Base-by-base conservation (phyloP, 2,329 filamentous ascomycete species). In the Westerdykella sp. region DNA sequence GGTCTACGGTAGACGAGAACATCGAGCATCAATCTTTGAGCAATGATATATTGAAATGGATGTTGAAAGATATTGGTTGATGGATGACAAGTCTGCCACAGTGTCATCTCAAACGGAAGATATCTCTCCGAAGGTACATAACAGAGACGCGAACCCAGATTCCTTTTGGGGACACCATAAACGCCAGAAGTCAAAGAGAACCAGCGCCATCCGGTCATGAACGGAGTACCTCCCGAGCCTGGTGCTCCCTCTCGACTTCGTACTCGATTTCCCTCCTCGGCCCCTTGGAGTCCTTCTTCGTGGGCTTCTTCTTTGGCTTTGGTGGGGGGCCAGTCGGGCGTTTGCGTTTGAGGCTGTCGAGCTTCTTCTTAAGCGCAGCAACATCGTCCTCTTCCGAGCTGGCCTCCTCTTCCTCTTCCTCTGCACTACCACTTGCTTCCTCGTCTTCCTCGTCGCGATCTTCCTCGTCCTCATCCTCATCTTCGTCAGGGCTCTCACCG, bases 231-330 rank as follows among this genome's bases (percentile, higher is more conserved):
- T 69, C 56, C 47, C 63, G 54, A 22, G 61, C 51, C 51, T 73
- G 71, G 37, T 72, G 74, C 56, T 79, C 79, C 42, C 74, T 74
- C 67, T 87, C 84, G 45, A 84, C 79, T 68, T 89, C 85, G 63
- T 87, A 85, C 69, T 91, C 85, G 66, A 87, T 87, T 70, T 88
- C 78, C 67, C 81, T 76, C 76, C 81, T 68, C 56, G 81, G 67
- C 72, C 80, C 68, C 73, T 74, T 74, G 28, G 60, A 53, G 35
- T 62, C 60, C 41, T 61, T 66, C 14, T 53, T 37, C 2, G 66
- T 68, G 69, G 81, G 81, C 72, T 81, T 82, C 32, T 35, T 35
- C 57, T 74, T 73, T 15, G 77, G 72, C 60, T 78, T 79, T 13
- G 73, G 57, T 12, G 73, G 69, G 10, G 76, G 71, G 25, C 72